Conservation (phyloP, 2,329 filamentous ascomycete species). For the Arachnomyces sp. region DNA sequence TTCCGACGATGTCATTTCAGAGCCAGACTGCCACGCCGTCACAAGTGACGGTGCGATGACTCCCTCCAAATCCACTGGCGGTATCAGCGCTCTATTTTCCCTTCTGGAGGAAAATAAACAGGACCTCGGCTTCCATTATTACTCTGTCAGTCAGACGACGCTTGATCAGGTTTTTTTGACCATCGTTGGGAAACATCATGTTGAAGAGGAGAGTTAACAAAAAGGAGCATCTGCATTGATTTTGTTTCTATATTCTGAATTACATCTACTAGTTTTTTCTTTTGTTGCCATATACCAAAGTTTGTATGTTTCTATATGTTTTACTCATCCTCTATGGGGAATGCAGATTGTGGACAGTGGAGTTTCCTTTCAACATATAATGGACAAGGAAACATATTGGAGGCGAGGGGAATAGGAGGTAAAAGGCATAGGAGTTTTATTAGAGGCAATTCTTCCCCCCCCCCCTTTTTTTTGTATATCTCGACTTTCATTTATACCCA, state of each 20-base stretch:
- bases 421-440: too few species aligned
- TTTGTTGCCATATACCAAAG: too few species aligned
- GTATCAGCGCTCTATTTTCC: slow-evolving; percentile 56
- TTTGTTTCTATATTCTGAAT: too few species aligned
- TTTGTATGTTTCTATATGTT: too few species aligned
- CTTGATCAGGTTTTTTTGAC: slow-evolving; percentile 84
- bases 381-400: too few species aligned
- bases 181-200: slow-evolving; percentile 73
- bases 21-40: background rate
- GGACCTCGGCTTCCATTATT: slow-evolving; percentile 69
- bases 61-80: slow-evolving; percentile 2
- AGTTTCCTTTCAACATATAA: too few species aligned
- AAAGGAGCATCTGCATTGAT: background rate
- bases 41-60: background rate
- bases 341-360: too few species aligned
- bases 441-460: background rate
- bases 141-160: slow-evolving; percentile 78
- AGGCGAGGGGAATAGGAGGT: too few species aligned
- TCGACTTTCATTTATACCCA: slow-evolving; percentile 12
- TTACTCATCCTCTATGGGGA: too few species aligned
- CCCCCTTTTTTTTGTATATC: background rate
- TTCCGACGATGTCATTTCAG: background rate
- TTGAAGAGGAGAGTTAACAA: slow-evolving; percentile 57
- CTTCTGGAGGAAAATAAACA: slow-evolving; percentile 64
- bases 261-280: too few species aligned